A percentile compares a stretch with the other conserved stretches of the same genome.
Evolutionary conservation across 805 yeast species (phyloP).

Genomic region (Cyberlindnera xylosilytica): DNA sequence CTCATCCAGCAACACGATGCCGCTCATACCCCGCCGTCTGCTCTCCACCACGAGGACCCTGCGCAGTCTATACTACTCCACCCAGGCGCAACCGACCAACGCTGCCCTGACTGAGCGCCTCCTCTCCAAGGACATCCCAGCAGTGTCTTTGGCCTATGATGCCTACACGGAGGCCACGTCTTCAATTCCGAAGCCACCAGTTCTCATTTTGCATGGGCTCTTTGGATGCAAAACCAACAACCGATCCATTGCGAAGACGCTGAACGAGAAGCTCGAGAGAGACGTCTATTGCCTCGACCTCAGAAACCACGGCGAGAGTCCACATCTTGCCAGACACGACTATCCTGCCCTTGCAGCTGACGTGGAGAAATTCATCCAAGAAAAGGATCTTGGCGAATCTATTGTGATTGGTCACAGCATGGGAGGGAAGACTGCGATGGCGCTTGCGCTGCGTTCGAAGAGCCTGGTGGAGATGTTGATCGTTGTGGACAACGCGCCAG

Average conservation of each 20-base stretch:
- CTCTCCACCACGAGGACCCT: neutral
- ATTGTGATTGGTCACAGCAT: conserved; percentile 78
- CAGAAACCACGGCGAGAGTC: conserved; percentile 92
- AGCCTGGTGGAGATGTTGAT: conserved; percentile 58
- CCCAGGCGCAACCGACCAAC: conserved; percentile 3
- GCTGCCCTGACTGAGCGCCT: conserved; percentile 27
- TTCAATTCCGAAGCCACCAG: conserved; percentile 44
- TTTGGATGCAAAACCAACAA: conserved; percentile 85
- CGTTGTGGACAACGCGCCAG: conserved; percentile 89
- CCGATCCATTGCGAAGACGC: conserved; percentile 66
- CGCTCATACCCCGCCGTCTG: neutral
- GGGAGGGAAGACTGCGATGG: conserved; percentile 97
- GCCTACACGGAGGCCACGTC: conserved; percentile 33
- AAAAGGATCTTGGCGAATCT: conserved; percentile 39
- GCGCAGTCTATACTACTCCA: conserved; percentile 6
- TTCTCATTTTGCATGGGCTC: conserved; percentile 81
- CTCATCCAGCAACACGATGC: conserved; percentile 2
- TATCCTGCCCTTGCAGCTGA: conserved; percentile 83
- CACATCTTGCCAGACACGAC: conserved; percentile 67
- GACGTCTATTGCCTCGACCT: conserved; percentile 72
- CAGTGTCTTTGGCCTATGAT: conserved; percentile 57
- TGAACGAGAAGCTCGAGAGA: conserved; percentile 45
- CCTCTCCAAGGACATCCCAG: conserved; percentile 36
- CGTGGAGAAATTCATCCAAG: conserved; percentile 64
- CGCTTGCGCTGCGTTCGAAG: conserved; percentile 67